Evolutionary conservation across 176 grass and related monocot species (phyloP).

Genomic region (Puya raimondii): DNA sequence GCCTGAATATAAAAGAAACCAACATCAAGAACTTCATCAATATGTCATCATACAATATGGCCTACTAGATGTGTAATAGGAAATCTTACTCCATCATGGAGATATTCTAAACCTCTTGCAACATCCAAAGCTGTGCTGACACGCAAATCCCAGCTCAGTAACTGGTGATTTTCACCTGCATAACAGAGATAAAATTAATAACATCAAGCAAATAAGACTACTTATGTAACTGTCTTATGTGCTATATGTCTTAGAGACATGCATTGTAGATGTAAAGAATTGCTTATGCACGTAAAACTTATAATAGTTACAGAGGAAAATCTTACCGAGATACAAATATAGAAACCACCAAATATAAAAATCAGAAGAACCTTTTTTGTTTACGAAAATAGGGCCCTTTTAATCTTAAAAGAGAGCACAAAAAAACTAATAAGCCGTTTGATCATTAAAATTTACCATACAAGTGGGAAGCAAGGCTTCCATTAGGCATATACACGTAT

Average conservation of each 20-base stretch:
- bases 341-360: too few relatives aligned
- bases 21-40: constrained; percentile 19
- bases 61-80: constrained; percentile 12
- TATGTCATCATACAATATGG: constrained; percentile 8
- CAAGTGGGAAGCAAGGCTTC: constrained; percentile 83
- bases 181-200: not conserved
- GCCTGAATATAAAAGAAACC: constrained; percentile 46
- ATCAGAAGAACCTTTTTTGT: too few relatives aligned
- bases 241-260: too few relatives aligned
- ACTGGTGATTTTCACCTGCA: constrained; percentile 52
- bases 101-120: constrained; percentile 85
- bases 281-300: too few relatives aligned
- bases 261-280: too few relatives aligned
- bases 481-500: constrained; percentile 94
- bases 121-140: constrained; percentile 92
- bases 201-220: too few relatives aligned
- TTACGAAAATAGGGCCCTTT: too few relatives aligned
- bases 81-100: constrained; percentile 82
- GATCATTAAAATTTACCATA: constrained; percentile 46
- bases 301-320: too few relatives aligned
- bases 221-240: too few relatives aligned
- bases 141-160: constrained; percentile 70
- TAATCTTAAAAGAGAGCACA: too few relatives aligned
- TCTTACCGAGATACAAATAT: too few relatives aligned
- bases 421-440: too few relatives aligned